A percentile compares a stretch with the other conserved stretches of the same genome.
Conservation (phyloP, 306 rosid species). For the Purshia tridentata region DNA sequence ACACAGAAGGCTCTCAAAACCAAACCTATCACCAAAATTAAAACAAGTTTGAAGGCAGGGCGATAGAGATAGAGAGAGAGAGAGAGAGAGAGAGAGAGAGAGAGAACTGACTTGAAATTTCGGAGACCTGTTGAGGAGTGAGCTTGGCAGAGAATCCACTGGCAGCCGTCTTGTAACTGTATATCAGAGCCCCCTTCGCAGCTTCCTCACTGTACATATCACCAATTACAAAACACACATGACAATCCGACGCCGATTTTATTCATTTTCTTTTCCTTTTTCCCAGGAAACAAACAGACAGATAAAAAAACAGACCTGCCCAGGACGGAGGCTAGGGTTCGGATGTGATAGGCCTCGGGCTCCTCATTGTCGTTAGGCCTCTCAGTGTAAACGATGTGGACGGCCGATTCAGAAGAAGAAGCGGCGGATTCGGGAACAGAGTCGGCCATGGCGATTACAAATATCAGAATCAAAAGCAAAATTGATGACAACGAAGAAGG, state of each 20-base stretch:
- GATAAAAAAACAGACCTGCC: conserved; percentile 56
- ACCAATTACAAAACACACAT: neutral
- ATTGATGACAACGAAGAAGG: neutral
- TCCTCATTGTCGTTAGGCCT: conserved; percentile 53
- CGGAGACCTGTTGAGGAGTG: conserved; percentile 56
- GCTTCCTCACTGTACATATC: conserved; percentile 63
- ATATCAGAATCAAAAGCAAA: conserved; percentile 13
- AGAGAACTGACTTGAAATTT: conserved; percentile 40
- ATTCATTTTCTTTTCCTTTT: neutral
- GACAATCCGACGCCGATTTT: neutral
- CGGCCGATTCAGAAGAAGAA: conserved; percentile 46
- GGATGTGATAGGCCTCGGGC: conserved; percentile 72
- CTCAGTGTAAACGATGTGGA: conserved; percentile 86
- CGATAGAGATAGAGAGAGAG: neutral
- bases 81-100: neutral
- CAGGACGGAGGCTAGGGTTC: conserved; percentile 80
- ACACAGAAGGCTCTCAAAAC: too few species aligned
- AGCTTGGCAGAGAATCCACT: conserved; percentile 96
- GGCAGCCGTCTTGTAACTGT: conserved; percentile 83
- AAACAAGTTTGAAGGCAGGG: neutral
- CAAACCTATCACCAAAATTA: too few species aligned
- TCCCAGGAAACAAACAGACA: conserved; percentile 22
- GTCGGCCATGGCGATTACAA: conserved; percentile 46
- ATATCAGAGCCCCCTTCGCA: conserved; percentile 85
- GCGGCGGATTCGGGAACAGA: conserved; percentile 25